phyloP scores from a whole-genome alignment of 495 filamentous ascomycete species.

The Podospora anserina region DNA sequence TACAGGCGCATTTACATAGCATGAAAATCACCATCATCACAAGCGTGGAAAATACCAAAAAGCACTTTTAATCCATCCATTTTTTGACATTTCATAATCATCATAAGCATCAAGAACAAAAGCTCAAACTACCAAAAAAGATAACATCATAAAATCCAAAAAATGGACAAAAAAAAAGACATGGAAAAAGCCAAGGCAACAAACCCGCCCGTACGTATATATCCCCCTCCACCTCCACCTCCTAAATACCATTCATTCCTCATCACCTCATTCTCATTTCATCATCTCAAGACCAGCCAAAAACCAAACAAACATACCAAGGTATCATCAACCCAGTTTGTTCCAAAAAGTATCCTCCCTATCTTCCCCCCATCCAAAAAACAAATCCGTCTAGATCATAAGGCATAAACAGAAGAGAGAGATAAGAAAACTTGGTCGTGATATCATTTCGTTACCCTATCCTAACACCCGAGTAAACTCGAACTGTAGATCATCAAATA shows the following conservation, averaged over 20 bases:
- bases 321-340: neutral
- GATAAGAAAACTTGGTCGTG: neutral
- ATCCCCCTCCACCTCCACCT: neutral
- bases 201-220: neutral
- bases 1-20: no score
- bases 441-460: neutral
- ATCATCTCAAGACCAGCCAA: neutral
- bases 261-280: neutral
- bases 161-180: neutral
- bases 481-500: neutral
- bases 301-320: neutral
- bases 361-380: neutral
- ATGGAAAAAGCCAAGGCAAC: neutral
- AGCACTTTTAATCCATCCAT: neutral
- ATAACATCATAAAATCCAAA: neutral
- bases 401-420: neutral
- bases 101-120: neutral
- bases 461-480: neutral
- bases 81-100: neutral
- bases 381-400: neutral
- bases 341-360: neutral
- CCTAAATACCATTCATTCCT: neutral
- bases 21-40: no score
- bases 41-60: no score
- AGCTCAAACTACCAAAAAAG: neutral